Percentiles rank a stretch among this genome's conserved stretches.
phyloP scores from a whole-genome alignment of 2,329 filamentous ascomycete genomes.

The Myriosclerotinia scirpicola region DNA sequence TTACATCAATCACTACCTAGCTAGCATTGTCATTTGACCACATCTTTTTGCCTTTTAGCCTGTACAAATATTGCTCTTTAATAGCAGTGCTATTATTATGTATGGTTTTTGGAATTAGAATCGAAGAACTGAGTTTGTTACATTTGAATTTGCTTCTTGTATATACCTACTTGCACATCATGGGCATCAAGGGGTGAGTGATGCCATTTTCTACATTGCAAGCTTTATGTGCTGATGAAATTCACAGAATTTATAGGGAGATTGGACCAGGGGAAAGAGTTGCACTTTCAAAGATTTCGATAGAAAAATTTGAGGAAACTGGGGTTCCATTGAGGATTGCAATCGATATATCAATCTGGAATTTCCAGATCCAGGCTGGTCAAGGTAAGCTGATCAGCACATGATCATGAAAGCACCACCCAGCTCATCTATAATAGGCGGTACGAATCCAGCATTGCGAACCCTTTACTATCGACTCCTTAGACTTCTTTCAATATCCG shows the following conservation, averaged over 20 bases:
- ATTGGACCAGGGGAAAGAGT: constrained; percentile 79
- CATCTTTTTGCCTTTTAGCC: not conserved
- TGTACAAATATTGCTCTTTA: constrained; percentile 1
- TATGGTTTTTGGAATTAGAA: constrained; percentile 14
- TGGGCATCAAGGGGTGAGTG: constrained; percentile 65
- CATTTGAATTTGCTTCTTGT: not conserved
- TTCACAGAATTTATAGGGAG: constrained; percentile 80
- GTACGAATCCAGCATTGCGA: constrained; percentile 83
- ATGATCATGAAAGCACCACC: constrained; percentile 8
- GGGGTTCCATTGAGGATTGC: constrained; percentile 78
- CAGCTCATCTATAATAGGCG: constrained; percentile 52
- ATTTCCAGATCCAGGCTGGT: constrained; percentile 87
- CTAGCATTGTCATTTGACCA: not conserved
- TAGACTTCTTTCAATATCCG: constrained; percentile 71
- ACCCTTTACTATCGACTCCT: constrained; percentile 91
- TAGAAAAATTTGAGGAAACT: constrained; percentile 70
- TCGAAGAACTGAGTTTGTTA: constrained; percentile 2
- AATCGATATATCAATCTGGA: constrained; percentile 95
- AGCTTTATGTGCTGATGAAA: constrained; percentile 7
- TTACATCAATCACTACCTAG: not conserved
- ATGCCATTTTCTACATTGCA: not conserved
- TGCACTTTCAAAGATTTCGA: constrained; percentile 78
- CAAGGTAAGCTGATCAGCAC: constrained; percentile 51
- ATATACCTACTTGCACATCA: constrained; percentile 41
- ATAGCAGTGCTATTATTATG: constrained; percentile 22